A percentile compares a stretch with the other conserved stretches of the same genome.
Evolutionary conservation across 306 rosid species (phyloP).

Genomic region (Betula pendula): DNA sequence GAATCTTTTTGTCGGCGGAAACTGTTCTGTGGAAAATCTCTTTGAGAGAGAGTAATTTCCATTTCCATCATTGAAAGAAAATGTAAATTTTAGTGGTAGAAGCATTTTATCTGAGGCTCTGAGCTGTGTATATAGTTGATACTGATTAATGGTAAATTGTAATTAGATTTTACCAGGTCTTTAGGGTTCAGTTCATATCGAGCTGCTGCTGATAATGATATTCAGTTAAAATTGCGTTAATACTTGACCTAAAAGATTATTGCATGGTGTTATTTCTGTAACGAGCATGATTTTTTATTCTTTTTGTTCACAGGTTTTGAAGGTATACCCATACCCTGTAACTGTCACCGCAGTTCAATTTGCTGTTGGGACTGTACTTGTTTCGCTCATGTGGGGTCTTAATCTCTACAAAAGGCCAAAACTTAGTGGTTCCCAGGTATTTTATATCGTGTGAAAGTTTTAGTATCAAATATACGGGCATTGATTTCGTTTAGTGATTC

Average conservation of each 20-base stretch:
- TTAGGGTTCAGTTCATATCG: background rate
- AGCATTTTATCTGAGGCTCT: background rate
- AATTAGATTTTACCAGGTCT: background rate
- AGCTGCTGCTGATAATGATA: background rate
- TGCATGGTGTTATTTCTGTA: background rate
- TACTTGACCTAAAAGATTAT: background rate
- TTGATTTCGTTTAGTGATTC: constrained; percentile 20
- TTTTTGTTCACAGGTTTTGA: constrained; percentile 65
- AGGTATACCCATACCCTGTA: constrained; percentile 70
- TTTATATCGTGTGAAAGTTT: background rate
- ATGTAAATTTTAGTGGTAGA: background rate
- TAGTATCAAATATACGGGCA: background rate
- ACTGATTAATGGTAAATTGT: background rate
- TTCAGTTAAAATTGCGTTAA: background rate
- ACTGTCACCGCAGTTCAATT: constrained; percentile 72
- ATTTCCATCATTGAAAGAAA: background rate
- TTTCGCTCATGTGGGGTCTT: constrained; percentile 72
- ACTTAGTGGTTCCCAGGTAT: constrained; percentile 70
- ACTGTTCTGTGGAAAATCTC: background rate
- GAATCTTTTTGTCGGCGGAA: background rate
- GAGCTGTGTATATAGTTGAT: background rate
- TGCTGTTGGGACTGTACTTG: constrained; percentile 67
- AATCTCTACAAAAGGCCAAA: constrained; percentile 80
- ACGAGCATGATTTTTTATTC: constrained; percentile 3
- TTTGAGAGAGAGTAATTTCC: background rate